phyloP scores from a whole-genome alignment of 305 asterid genomes.

The Solanum hybrid region DNA sequence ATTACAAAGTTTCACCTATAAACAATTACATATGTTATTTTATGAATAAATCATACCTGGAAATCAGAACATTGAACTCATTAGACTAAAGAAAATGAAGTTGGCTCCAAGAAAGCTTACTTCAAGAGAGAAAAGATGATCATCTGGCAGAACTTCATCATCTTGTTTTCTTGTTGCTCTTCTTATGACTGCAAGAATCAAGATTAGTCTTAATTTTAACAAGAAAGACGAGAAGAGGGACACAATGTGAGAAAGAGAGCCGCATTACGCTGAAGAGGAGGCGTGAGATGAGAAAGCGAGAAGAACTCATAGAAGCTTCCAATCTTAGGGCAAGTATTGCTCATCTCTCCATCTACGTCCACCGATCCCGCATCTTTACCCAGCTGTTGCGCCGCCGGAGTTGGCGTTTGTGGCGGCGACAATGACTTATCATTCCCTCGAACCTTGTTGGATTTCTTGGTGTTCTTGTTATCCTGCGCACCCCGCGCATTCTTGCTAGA shows the following conservation, averaged over 20 bases:
- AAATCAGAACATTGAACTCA: not conserved
- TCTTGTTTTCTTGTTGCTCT: slow-evolving; percentile 37
- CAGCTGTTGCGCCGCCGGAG: slow-evolving; percentile 13
- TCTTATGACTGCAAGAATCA: slow-evolving; percentile 53
- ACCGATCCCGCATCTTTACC: slow-evolving; percentile 32
- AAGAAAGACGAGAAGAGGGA: not conserved
- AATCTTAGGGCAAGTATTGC: slow-evolving; percentile 68
- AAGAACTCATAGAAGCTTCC: slow-evolving; percentile 96
- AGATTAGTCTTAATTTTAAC: not conserved
- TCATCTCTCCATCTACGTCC: slow-evolving; percentile 82
- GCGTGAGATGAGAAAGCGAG: slow-evolving; percentile 90
- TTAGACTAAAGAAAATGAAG: not conserved
- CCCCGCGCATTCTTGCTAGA: slow-evolving; percentile 36
- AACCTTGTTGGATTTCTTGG: slow-evolving; percentile 57
- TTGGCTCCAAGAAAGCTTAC: slow-evolving; percentile 27
- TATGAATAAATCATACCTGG: not conserved
- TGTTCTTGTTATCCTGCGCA: slow-evolving; percentile 33
- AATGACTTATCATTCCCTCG: slow-evolving; percentile 29
- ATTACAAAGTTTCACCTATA: slow-evolving; percentile 81
- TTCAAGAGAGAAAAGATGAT: slow-evolving; percentile 76
- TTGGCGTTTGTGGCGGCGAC: slow-evolving; percentile 22
- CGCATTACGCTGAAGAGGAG: slow-evolving; percentile 80
- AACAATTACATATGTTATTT: slow-evolving; percentile 6
- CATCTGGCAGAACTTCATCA: slow-evolving; percentile 34
- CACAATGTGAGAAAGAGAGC: not conserved